phyloP scores from a whole-genome alignment of 228 moss, liverwort and hornwort species.

The Sphagnum magellanicum region DNA sequence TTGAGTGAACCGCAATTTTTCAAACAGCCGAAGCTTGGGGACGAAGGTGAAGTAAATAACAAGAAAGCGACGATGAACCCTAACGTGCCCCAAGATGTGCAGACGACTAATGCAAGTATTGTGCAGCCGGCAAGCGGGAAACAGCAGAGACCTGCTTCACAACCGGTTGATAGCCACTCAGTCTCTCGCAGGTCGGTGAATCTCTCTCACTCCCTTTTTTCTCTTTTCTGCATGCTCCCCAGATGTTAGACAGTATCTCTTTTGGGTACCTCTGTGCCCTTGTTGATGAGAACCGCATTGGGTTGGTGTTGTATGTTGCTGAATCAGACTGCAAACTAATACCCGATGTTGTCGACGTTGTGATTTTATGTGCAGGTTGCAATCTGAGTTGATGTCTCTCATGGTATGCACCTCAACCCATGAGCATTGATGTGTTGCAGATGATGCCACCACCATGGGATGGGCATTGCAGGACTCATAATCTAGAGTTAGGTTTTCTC shows the following conservation, averaged over 20 bases:
- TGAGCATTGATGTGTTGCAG: neutral
- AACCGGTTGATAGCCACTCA: conserved; percentile 94
- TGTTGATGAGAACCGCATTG: no score
- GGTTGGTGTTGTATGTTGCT: neutral
- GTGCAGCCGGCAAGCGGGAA: conserved; percentile 74
- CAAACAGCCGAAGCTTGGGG: no score
- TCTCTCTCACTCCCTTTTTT: neutral
- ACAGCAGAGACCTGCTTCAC: conserved; percentile 71
- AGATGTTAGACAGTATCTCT: neutral
- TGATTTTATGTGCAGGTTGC: conserved; percentile 57
- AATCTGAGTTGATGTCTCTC: conserved; percentile 97
- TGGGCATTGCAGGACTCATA: no score
- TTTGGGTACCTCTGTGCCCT: no score
- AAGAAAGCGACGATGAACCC: conserved; percentile 27
- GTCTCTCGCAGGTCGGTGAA: conserved; percentile 71
- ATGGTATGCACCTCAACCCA: conserved; percentile 47
- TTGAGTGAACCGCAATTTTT: no score
- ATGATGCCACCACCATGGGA: neutral
- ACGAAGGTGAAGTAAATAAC: no score
- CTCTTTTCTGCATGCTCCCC: neutral
- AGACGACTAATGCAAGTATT: conserved; percentile 79
- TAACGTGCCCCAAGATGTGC: conserved; percentile 52
- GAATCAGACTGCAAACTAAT: neutral
- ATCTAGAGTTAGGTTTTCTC: no score
- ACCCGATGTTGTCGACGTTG: neutral